Evolutionary conservation across 371 early-diverging fungal genomes (phyloP).

Genomic region (Cokeromyces recurvatus): DNA sequence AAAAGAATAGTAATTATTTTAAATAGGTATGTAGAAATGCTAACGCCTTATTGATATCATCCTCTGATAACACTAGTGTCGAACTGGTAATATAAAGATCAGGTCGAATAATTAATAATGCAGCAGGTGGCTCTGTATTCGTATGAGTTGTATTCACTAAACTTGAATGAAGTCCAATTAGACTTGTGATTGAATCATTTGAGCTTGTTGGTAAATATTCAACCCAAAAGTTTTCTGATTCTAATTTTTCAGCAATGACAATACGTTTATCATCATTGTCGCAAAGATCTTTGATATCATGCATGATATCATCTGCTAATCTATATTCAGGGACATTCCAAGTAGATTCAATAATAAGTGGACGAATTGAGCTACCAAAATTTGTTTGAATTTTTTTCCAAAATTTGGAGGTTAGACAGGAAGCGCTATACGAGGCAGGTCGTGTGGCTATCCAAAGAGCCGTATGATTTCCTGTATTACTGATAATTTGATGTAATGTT

Average conservation of each 20-base stretch:
- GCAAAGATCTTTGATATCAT: no score
- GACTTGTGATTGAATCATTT: not conserved
- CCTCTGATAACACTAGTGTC: not conserved
- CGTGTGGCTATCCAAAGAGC: not conserved
- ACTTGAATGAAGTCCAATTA: not conserved
- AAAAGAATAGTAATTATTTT: no score
- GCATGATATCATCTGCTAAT: not conserved
- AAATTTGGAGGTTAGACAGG: not conserved
- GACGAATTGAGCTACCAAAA: not conserved
- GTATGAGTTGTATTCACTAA: not conserved
- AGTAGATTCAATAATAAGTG: not conserved
- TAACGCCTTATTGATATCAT: not conserved
- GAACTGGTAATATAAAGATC: constrained; percentile 3
- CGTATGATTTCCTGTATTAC: not conserved
- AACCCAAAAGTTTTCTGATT: not conserved
- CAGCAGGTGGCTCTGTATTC: not conserved
- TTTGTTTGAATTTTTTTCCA: not conserved
- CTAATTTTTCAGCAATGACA: not conserved
- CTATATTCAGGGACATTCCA: constrained; percentile 3
- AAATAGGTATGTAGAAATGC: no score
- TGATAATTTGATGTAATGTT: not conserved
- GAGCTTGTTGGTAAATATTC: not conserved
- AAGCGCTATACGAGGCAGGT: not conserved
- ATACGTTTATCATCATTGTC: no score
- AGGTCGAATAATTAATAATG: constrained; percentile 10